Conservation (phyloP, 192 early-diverging fungal species). For the Linnemannia elongata region DNA sequence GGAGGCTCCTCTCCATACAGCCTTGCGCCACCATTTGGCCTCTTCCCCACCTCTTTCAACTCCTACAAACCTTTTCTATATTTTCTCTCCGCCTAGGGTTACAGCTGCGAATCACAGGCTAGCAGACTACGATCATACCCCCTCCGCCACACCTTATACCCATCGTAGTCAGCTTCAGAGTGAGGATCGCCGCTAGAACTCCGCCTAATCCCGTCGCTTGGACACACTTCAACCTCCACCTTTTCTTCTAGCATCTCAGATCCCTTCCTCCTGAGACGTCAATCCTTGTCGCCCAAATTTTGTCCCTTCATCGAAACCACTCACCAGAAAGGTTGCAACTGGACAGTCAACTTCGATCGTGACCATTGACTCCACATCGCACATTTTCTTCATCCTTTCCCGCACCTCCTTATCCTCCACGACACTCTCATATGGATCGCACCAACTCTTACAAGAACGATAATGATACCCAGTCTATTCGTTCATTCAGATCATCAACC, state of each 20-base stretch:
- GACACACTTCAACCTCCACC: no score
- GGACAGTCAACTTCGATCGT: not conserved
- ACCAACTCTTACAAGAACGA: constrained; percentile 17
- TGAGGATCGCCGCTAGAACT: not conserved
- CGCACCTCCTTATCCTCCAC: not conserved
- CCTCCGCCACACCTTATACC: not conserved
- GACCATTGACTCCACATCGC: not conserved
- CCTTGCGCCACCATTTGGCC: not conserved
- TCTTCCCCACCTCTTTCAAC: not conserved
- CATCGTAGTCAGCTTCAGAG: not conserved
- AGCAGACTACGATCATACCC: not conserved
- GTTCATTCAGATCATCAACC: constrained; percentile 33
- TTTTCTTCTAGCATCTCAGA: not conserved
- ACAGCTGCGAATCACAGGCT: not conserved
- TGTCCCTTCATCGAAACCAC: not conserved
- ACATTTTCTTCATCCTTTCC: not conserved
- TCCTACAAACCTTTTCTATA: no score
- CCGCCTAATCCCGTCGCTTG: not conserved
- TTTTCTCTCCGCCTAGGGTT: not conserved
- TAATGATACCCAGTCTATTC: constrained; percentile 40
- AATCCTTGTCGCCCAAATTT: not conserved
- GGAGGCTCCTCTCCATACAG: not conserved
- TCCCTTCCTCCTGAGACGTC: not conserved
- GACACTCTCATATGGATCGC: constrained; percentile 28
- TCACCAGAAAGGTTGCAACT: not conserved